Evolutionary conservation across 2,329 filamentous ascomycete species (phyloP).

Genomic region (Pestalotiopsis sp.): DNA sequence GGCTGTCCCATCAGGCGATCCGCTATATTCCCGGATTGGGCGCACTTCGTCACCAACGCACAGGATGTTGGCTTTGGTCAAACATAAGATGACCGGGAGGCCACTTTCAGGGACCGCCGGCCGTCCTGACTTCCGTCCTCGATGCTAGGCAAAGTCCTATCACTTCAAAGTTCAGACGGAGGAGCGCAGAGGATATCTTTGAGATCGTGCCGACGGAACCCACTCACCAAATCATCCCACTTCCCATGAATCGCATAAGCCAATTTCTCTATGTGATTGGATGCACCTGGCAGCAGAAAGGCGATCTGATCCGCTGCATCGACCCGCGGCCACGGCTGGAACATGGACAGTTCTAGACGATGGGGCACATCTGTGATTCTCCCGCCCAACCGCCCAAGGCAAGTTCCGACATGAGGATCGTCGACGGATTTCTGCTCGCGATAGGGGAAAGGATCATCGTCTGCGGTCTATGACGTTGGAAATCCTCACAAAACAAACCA

Average conservation of each 20-base stretch:
- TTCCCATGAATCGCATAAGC: background rate
- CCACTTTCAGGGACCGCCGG: background rate
- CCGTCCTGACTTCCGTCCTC: background rate
- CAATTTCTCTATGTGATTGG: background rate
- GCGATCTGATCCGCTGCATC: background rate
- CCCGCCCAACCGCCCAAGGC: background rate
- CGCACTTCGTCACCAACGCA: background rate
- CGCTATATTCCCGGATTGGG: background rate
- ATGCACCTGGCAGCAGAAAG: background rate
- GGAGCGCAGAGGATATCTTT: background rate
- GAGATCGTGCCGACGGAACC: background rate
- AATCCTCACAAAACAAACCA: background rate
- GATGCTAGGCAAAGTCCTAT: background rate
- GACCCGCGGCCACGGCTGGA: background rate
- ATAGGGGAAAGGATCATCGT: background rate
- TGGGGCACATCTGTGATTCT: background rate
- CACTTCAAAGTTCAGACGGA: background rate
- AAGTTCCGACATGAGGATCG: background rate
- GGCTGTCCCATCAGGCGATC: background rate
- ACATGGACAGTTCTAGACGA: background rate
- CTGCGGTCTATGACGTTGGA: background rate
- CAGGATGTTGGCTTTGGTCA: background rate
- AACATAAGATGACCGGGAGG: background rate
- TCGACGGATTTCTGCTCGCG: background rate
- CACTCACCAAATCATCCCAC: background rate